Evolutionary conservation across 805 yeast species (phyloP).

Genomic region (Blastobotrys robertii): DNA sequence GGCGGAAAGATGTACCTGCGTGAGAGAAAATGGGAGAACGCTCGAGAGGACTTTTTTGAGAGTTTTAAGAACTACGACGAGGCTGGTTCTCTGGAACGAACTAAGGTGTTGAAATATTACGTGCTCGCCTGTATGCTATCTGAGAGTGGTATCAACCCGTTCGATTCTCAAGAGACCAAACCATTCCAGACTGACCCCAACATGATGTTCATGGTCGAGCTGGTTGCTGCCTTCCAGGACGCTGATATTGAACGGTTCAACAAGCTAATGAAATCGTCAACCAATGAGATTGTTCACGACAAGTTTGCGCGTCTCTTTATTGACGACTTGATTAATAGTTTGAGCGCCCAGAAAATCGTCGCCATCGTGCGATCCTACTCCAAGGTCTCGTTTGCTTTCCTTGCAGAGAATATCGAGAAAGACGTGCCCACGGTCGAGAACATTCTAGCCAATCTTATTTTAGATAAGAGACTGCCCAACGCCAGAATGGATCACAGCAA

Average conservation of each 20-base stretch:
- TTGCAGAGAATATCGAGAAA: slow-evolving; percentile 19
- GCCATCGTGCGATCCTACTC: slow-evolving; percentile 25
- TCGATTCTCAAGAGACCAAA: slow-evolving; percentile 62
- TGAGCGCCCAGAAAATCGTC: slow-evolving; percentile 22
- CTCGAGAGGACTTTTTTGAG: slow-evolving; percentile 45
- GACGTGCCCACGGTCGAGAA: slow-evolving; percentile 13
- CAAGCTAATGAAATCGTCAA: slow-evolving; percentile 9
- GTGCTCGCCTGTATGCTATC: slow-evolving; percentile 50
- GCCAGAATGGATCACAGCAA: slow-evolving; percentile 23
- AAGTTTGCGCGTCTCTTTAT: slow-evolving; percentile 10
- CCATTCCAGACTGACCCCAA: slow-evolving; percentile 34
- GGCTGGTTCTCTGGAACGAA: slow-evolving; percentile 53
- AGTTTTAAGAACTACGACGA: slow-evolving; percentile 54
- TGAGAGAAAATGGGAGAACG: slow-evolving; percentile 46
- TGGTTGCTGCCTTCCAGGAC: slow-evolving; percentile 29
- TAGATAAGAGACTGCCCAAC: slow-evolving; percentile 20
- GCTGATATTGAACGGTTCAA: slow-evolving; percentile 19
- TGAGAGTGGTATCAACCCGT: slow-evolving; percentile 55
- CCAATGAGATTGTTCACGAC: slow-evolving; percentile 11
- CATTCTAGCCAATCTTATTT: slow-evolving; percentile 19
- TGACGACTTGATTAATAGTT: slow-evolving; percentile 19
- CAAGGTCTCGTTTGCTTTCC: slow-evolving; percentile 18
- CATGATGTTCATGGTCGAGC: slow-evolving; percentile 21
- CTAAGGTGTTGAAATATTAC: slow-evolving; percentile 48
- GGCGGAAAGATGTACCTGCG: slow-evolving; percentile 62